Evolutionary conservation across 768 basidiomycete species (phyloP).

Genomic region (Trametes punicea): DNA sequence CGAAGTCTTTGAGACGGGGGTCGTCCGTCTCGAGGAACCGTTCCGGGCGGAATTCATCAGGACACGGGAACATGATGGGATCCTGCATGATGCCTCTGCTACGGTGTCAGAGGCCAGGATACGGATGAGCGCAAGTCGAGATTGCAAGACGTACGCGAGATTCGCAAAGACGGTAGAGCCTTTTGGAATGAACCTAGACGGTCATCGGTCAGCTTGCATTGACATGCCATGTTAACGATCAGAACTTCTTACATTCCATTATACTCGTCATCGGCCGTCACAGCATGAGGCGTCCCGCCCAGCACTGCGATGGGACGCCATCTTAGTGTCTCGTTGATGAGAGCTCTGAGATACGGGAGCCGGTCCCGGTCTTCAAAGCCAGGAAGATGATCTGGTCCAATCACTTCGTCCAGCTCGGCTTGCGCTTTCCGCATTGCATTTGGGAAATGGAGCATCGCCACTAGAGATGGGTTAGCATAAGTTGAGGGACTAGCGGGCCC

Average conservation of each 20-base stretch:
- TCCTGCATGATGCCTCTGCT: constrained; percentile 31
- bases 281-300: constrained; percentile 24
- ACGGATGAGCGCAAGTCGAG: too few species aligned
- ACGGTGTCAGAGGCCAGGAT: neutral
- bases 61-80: constrained; percentile 27
- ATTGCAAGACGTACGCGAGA: constrained; percentile 19
- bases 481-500: too few species aligned
- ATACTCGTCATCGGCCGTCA: constrained; percentile 32
- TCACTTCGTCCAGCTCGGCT: constrained; percentile 26
- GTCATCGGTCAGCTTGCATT: too few species aligned
- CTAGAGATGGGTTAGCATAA: constrained; percentile 11
- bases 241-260: constrained; percentile 24
- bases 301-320: constrained; percentile 27
- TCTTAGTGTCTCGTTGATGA: constrained; percentile 28
- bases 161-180: constrained; percentile 27
- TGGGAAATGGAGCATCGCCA: constrained; percentile 28
- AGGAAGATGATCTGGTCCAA: constrained; percentile 27
- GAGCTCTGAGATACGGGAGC: constrained; percentile 27
- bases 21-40: constrained; percentile 23
- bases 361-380: constrained; percentile 19
- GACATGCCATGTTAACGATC: too few species aligned
- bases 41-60: constrained; percentile 21
- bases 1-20: constrained; percentile 22
- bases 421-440: constrained; percentile 27
- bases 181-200: constrained; percentile 34